Percentiles rank a stretch among this genome's conserved stretches.
phyloP scores from a whole-genome alignment of 306 rosid species.

The Calophaca sinica region DNA sequence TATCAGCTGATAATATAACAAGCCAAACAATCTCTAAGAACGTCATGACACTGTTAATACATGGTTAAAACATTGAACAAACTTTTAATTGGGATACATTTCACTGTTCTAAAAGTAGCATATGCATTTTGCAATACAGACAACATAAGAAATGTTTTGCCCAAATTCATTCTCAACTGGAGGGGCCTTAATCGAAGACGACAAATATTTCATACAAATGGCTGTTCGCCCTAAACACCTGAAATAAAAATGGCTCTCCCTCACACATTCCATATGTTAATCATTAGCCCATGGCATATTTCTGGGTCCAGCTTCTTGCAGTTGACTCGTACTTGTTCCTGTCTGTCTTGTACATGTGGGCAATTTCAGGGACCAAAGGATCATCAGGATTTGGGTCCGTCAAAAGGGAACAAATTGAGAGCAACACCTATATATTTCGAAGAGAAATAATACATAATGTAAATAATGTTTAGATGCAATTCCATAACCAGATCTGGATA shows the following conservation, averaged over 20 bases:
- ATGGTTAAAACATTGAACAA: slow-evolving; percentile 15
- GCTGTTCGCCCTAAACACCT: slow-evolving; percentile 43
- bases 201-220: slow-evolving; percentile 48
- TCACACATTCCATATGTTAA: slow-evolving; percentile 12
- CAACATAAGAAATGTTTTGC: slow-evolving; percentile 45
- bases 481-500: background rate
- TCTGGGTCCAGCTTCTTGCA: slow-evolving; percentile 89
- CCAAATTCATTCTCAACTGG: slow-evolving; percentile 39
- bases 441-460: background rate
- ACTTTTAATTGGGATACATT: slow-evolving; percentile 32
- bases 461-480: background rate
- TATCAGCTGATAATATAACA: slow-evolving; percentile 12
- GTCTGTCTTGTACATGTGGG: slow-evolving; percentile 88
- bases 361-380: slow-evolving; percentile 81
- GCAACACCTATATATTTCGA: slow-evolving; percentile 59
- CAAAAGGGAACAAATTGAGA: slow-evolving; percentile 78
- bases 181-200: slow-evolving; percentile 45
- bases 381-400: slow-evolving; percentile 81
- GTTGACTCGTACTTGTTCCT: slow-evolving; percentile 74
- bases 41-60: background rate
- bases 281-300: slow-evolving; percentile 79
- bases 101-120: slow-evolving; percentile 48
- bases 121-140: slow-evolving; percentile 52
- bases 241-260: slow-evolving; percentile 40
- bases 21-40: slow-evolving; percentile 10